These are phyloP conservation scores for Thozetella sp. DNA, from an alignment of 495 filamentous ascomycete genomes.

Conservation along the genomic window DNA sequence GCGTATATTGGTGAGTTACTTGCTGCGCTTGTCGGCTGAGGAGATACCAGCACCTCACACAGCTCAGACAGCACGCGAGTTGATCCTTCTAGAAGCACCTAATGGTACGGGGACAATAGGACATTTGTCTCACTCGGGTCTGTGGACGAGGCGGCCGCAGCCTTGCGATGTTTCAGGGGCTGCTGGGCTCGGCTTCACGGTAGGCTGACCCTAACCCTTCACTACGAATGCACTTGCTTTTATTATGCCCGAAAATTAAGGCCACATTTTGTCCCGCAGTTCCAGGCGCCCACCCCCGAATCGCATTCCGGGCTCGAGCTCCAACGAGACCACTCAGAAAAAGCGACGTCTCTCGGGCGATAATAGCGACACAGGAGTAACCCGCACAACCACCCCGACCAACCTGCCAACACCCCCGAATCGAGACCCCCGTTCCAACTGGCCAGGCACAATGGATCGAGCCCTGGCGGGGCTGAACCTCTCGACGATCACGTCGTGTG, in stretches of 20 bases:
- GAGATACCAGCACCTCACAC: too few species aligned
- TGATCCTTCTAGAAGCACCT: too few species aligned
- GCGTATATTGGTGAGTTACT: too few species aligned
- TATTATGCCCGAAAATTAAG: not conserved
- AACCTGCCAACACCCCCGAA: not conserved
- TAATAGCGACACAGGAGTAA: not conserved
- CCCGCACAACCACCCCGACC: not conserved
- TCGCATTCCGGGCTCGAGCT: not conserved
- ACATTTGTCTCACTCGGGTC: too few species aligned
- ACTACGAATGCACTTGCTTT: not conserved
- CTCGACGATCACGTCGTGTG: not conserved
- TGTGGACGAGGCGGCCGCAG: too few species aligned
- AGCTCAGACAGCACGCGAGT: too few species aligned
- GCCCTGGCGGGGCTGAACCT: conserved; percentile 3
- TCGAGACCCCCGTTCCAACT: not conserved
- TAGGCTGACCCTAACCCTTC: conserved; percentile 1
- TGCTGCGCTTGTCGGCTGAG: too few species aligned
- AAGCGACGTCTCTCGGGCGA: not conserved
- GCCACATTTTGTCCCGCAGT: not conserved
- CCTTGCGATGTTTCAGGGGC: not conserved
- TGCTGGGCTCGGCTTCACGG: not conserved
- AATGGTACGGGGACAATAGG: too few species aligned
- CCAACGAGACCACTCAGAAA: not conserved
- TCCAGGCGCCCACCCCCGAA: not conserved
- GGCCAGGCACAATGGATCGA: not conserved